Percentiles rank a stretch among this genome's conserved stretches.
Evolutionary conservation across 2,329 filamentous ascomycete species (phyloP).

Genomic region (Epichloe gansuensis): DNA sequence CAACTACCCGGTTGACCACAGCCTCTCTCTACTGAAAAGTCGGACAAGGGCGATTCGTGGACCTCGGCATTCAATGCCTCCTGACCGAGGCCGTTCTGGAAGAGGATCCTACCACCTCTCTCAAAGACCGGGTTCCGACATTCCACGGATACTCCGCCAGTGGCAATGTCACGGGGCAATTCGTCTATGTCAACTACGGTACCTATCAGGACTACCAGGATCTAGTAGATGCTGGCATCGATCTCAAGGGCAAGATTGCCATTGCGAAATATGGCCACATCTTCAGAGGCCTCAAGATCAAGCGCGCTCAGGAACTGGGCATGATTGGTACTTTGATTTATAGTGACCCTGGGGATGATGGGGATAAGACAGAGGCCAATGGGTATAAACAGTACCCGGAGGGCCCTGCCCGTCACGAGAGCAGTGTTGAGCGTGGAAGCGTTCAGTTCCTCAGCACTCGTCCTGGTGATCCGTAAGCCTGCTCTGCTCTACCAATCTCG

Average conservation of each 20-base stretch:
- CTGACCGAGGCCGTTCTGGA: slow-evolving; percentile 75
- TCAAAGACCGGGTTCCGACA: slow-evolving; percentile 64
- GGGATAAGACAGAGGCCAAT: slow-evolving; percentile 66
- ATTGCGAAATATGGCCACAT: slow-evolving; percentile 75
- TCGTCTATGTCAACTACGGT: slow-evolving; percentile 86
- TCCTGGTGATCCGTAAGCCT: slow-evolving; percentile 52
- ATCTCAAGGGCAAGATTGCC: slow-evolving; percentile 73
- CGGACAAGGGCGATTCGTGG: slow-evolving; percentile 29
- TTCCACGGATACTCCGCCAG: slow-evolving; percentile 93
- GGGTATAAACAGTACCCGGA: slow-evolving; percentile 70
- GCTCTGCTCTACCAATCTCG: not conserved
- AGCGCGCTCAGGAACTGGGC: slow-evolving; percentile 80
- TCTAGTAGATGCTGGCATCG: slow-evolving; percentile 60
- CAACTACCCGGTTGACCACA: slow-evolving; percentile 64
- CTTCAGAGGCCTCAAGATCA: slow-evolving; percentile 85
- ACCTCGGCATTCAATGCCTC: slow-evolving; percentile 66
- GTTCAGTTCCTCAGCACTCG: slow-evolving; percentile 64
- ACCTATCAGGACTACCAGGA: slow-evolving; percentile 80
- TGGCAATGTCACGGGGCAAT: slow-evolving; percentile 79
- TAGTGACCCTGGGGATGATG: slow-evolving; percentile 82
- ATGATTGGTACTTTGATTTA: slow-evolving; percentile 81
- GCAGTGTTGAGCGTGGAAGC: slow-evolving; percentile 81
- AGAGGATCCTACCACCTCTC: slow-evolving; percentile 66
- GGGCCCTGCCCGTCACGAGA: slow-evolving; percentile 77
- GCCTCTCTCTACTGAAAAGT: slow-evolving; percentile 50